Conservation (phyloP, 2,329 filamentous ascomycete species). For the Trichoderma lentiforme region DNA sequence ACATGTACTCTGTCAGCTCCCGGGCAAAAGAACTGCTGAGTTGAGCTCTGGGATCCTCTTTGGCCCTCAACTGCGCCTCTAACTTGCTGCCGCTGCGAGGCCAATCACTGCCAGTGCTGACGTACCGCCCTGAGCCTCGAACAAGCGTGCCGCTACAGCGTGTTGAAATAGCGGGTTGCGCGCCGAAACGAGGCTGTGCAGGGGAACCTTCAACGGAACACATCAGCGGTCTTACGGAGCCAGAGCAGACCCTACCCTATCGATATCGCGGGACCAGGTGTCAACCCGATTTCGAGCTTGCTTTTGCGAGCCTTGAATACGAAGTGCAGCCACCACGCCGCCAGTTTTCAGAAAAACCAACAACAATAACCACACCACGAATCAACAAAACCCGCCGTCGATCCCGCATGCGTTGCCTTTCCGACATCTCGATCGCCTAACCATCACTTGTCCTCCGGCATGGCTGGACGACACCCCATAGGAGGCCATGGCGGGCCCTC, state of each 20-base stretch:
- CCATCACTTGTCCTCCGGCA: constrained; percentile 46
- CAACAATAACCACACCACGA: neutral
- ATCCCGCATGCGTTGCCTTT: constrained; percentile 35
- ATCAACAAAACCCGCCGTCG: neutral
- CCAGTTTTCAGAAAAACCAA: neutral
- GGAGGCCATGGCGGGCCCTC: constrained; percentile 49
- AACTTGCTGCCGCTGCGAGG: neutral
- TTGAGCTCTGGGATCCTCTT: neutral
- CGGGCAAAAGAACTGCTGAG: neutral
- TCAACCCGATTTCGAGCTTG: constrained; percentile 3
- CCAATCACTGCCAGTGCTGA: constrained; percentile 15
- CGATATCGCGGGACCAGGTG: constrained; percentile 17
- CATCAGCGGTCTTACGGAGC: constrained; percentile 1
- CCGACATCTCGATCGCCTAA: constrained; percentile 30
- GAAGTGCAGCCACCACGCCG: neutral
- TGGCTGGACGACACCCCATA: constrained; percentile 56
- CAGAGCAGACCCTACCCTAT: neutral
- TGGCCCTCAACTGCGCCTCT: constrained; percentile 14
- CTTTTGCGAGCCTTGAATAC: neutral
- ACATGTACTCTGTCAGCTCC: neutral
- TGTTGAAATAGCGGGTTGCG: neutral
- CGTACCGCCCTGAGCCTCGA: constrained; percentile 14
- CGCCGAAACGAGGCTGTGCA: constrained; percentile 22
- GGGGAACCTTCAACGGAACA: constrained; percentile 6
- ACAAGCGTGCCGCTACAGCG: neutral